Evolutionary conservation across 2,329 filamentous ascomycete species (phyloP), one percentile per base, ranked within the genome.

Genomic region (Dactylellina cionopaga): DNA sequence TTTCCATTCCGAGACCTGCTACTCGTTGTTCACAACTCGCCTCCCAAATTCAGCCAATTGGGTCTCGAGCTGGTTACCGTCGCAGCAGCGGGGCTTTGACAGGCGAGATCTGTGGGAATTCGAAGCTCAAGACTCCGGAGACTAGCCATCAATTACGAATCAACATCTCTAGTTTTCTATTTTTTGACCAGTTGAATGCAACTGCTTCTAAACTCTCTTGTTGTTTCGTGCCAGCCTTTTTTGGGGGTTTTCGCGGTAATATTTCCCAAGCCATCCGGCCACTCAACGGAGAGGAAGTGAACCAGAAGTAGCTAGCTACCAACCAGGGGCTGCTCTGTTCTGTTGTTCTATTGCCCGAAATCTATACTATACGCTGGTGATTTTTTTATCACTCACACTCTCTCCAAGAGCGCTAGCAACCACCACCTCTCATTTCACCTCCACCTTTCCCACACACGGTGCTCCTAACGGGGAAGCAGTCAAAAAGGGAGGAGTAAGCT

Each of bases 401-500:
- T 46, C 43, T 43, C 60, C 37, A 51, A 43, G 22, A 56, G 68
- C 68, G 59, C 54, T 72, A 72, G 52, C 44, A 58, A 46, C 68
- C 59, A 63, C 49, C 39, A 65, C 59, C 59, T 47, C 59, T 72
- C 54, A 35, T 37, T 64, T 43, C 59, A 63, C 47, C 68, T 72
- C 59, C 68, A 56, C 66, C 58, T 71, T 71, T 72, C 54, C 46
- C 54, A 65, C 52, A 52, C 68, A 58, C 59, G 68, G 68, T 72
- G 52, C 68, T 72, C 59, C 68, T 60, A 59, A 59, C 56, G 56
- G 19, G 19, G 47, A 71, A 71, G 25, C 33, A 55, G 49, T 51
- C 56, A 58, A 64, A 64, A 46, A 47, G 44, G 59, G 59, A 65
- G 52, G 58, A 59, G 59, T 72, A 72, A 72, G 68, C 68, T 72